Evolutionary conservation across 176 grass and related monocot genomes (phyloP), one percentile per base, ranked within the genome.

Genomic region (Eragrostis nindensis): DNA sequence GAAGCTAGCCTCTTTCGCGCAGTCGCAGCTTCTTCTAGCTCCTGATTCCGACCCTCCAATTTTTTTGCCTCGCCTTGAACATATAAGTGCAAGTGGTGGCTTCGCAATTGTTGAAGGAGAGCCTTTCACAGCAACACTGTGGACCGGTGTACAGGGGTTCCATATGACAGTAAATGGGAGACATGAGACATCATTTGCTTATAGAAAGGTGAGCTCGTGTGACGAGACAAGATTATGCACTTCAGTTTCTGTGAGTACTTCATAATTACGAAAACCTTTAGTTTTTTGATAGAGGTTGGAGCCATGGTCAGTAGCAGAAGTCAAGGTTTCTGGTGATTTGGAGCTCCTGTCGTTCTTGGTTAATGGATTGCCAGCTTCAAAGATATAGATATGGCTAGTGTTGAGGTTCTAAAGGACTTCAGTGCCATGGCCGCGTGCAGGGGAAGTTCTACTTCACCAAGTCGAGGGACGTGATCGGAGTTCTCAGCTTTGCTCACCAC

Each of bases 141-240:
- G 94, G 94, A 81, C 87, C 32, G 94, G 89, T 76, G 30, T 76
- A 59, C 91, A 94, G 29, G n/a, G 94, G 56, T 91, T 97, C 75
- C 94, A 97, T 89, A 74, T 97, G 81, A 93, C 91, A 57, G 91
- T 97, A 38, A 97, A 97, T 77, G 91, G 94, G 72, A 82, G 68
- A 73, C 94, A 97, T 29, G 94, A 94, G 56, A 94, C 91, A 60
- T 97, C 94, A 2, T 94, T 92, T 70, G 26, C 79, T 3, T 97
- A 97, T 55, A 92, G 85, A 82, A 91, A 94, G 94, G 94, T 94
- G 84, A 83, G 82, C 22, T 64, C 66, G 44, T 62, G 16, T 55
- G 70, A 80, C 39, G 62, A 13, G 24, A 44, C 40, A 43, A 68
- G 24, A 46, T 4, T 70, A 11, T 54, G 45, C 63, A 62, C 56